These are phyloP conservation scores for Pezicula carpinea DNA, from an alignment of 2,329 filamentous ascomycete genomes.

Conservation along the genomic window DNA sequence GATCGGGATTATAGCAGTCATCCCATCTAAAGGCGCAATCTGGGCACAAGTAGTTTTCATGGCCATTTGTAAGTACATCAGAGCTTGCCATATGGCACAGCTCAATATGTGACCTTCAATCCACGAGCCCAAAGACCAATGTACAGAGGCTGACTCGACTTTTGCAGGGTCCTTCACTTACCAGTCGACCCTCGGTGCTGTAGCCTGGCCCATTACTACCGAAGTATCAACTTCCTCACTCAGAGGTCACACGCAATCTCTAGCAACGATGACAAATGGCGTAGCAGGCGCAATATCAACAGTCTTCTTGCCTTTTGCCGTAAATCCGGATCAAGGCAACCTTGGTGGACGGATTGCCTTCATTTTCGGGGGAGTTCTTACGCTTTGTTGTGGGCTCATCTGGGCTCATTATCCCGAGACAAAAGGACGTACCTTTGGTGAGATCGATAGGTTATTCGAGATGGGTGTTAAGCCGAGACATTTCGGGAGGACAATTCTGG, in stretches of 20 bases:
- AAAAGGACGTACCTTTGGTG: slow-evolving; percentile 37
- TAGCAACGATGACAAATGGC: slow-evolving; percentile 18
- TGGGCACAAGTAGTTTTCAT: slow-evolving; percentile 21
- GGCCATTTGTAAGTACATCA: slow-evolving; percentile 5
- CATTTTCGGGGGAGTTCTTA: slow-evolving; percentile 36
- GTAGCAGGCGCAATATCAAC: slow-evolving; percentile 14
- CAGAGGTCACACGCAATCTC: slow-evolving; percentile 23
- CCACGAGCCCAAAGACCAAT: no score
- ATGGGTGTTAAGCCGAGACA: slow-evolving; percentile 26
- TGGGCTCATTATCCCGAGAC: slow-evolving; percentile 44
- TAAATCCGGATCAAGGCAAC: slow-evolving; percentile 37
- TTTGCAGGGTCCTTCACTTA: slow-evolving; percentile 17
- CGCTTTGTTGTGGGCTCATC: slow-evolving; percentile 32
- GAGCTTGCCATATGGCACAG: no score
- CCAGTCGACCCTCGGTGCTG: slow-evolving; percentile 29
- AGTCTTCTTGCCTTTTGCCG: slow-evolving; percentile 13
- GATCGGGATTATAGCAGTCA: slow-evolving; percentile 16
- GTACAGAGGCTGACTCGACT: no score
- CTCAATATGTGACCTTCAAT: no score
- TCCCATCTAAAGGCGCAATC: slow-evolving; percentile 9
- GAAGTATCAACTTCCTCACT: slow-evolving; percentile 40
- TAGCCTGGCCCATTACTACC: slow-evolving; percentile 37
- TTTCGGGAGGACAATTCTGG: slow-evolving; percentile 8
- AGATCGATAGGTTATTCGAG: slow-evolving; percentile 43
- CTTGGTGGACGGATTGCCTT: slow-evolving; percentile 35